Evolutionary conservation across 1,284 basidiomycete genomes (phyloP).

Genomic region (Porphyrellus sp.): DNA sequence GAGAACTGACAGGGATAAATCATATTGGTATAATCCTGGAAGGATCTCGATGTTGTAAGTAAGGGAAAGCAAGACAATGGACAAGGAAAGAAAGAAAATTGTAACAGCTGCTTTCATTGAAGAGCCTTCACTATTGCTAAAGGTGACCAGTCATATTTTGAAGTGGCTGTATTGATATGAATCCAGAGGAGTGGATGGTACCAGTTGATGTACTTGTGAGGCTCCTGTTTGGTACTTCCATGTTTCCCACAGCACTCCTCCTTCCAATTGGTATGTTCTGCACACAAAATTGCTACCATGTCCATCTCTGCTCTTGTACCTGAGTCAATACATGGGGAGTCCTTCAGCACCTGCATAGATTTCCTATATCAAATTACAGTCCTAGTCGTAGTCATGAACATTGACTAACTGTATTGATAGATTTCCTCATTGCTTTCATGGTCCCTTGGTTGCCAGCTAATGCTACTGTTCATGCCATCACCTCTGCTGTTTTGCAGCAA

Average conservation of each 20-base stretch:
- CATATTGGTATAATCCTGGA: no score
- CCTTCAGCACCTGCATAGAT: background rate
- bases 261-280: constrained; percentile 4
- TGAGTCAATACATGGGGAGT: background rate
- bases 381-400: background rate
- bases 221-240: constrained; percentile 14
- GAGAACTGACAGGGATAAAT: no score
- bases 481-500: background rate
- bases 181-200: constrained; percentile 6
- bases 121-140: constrained; percentile 3
- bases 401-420: background rate
- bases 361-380: background rate
- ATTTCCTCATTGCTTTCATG: no score
- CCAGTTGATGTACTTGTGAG: constrained; percentile 18
- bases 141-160: constrained; percentile 14
- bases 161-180: constrained; percentile 3
- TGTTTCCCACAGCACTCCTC: constrained; percentile 4
- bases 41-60: no score
- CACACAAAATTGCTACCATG: constrained; percentile 7
- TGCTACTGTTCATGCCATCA: background rate
- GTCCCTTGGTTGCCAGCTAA: background rate
- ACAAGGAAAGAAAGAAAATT: no score
- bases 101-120: constrained; percentile 2
- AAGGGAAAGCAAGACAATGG: no score
- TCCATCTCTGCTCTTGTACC: background rate